Conservation (phyloP, 2,329 filamentous ascomycete genomes). For the Diplocarpon mali region DNA sequence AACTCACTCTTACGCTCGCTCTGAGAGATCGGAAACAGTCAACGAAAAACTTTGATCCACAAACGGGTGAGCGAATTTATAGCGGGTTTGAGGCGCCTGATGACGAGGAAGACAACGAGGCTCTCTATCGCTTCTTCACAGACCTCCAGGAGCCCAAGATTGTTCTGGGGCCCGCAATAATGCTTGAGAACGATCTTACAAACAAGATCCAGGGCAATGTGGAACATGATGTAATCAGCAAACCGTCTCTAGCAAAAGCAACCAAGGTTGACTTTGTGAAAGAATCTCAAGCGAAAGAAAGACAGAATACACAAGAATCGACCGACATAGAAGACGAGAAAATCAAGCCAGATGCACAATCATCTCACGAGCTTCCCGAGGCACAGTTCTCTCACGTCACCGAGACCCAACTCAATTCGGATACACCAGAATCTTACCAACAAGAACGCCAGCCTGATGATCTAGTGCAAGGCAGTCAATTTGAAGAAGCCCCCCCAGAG, state of each 20-base stretch:
- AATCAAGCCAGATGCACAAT: not conserved
- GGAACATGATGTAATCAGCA: constrained; percentile 2
- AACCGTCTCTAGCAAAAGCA: not conserved
- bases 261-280: not conserved
- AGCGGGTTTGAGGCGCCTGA: constrained; percentile 67
- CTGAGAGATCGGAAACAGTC: constrained; percentile 52
- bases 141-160: constrained; percentile 61
- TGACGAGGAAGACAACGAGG: constrained; percentile 50
- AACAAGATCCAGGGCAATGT: constrained; percentile 12
- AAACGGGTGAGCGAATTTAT: constrained; percentile 62
- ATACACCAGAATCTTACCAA: constrained; percentile 9
- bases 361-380: constrained; percentile 5
- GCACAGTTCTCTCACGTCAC: constrained; percentile 21
- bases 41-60: constrained; percentile 49
- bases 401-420: constrained; percentile 19
- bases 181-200: not conserved
- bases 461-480: not conserved
- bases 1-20: constrained; percentile 54
- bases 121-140: constrained; percentile 45
- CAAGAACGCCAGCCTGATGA: constrained; percentile 1
- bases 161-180: constrained; percentile 32
- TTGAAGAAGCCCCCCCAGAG: not conserved
- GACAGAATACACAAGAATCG: constrained; percentile 9
- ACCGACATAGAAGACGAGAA: constrained; percentile 10
- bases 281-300: constrained; percentile 4